These are phyloP conservation scores for Jaenimonas drosophilae DNA, from an alignment of 208 protist species.

Conservation along the genomic window DNA sequence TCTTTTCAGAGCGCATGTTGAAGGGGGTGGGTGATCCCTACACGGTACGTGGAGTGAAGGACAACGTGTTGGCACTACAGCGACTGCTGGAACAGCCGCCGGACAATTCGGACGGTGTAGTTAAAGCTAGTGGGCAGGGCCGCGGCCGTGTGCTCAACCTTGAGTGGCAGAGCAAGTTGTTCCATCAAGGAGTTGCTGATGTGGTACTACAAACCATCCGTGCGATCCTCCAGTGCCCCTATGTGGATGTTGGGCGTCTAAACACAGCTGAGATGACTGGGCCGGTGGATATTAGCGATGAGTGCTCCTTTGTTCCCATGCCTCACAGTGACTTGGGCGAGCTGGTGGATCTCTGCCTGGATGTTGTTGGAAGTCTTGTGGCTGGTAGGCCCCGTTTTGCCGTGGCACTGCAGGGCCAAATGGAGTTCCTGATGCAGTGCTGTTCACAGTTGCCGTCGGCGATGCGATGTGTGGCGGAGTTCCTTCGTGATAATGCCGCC, in stretches of 20 bases:
- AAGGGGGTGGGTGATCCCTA: constrained; percentile 13
- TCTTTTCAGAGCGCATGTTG: constrained; percentile 16
- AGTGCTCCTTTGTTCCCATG: constrained; percentile 17
- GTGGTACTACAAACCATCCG: constrained; percentile 17
- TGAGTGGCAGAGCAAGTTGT: constrained; percentile 33
- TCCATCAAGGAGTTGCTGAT: constrained; percentile 28
- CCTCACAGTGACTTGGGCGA: constrained; percentile 28
- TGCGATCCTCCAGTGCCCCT: constrained; percentile 20
- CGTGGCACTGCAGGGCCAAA: constrained; percentile 14
- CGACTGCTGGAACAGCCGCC: constrained; percentile 16
- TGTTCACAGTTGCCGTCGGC: constrained; percentile 16
- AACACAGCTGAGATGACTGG: constrained; percentile 20
- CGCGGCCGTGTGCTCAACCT: constrained; percentile 17
- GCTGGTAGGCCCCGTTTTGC: constrained; percentile 18
- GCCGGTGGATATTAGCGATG: no score
- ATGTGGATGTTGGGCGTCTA: constrained; percentile 17
- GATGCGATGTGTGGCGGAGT: constrained; percentile 16
- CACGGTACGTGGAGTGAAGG: constrained; percentile 18
- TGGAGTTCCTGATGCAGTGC: constrained; percentile 34
- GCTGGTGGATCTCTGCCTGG: constrained; percentile 25
- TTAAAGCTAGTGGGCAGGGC: no score
- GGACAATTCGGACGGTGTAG: no score
- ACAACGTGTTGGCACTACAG: constrained; percentile 28
- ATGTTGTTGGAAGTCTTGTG: constrained; percentile 17
- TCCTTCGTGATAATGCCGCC: constrained; percentile 22